Conservation (phyloP, 345 rosid genomes). For the Lepidium sativum region DNA sequence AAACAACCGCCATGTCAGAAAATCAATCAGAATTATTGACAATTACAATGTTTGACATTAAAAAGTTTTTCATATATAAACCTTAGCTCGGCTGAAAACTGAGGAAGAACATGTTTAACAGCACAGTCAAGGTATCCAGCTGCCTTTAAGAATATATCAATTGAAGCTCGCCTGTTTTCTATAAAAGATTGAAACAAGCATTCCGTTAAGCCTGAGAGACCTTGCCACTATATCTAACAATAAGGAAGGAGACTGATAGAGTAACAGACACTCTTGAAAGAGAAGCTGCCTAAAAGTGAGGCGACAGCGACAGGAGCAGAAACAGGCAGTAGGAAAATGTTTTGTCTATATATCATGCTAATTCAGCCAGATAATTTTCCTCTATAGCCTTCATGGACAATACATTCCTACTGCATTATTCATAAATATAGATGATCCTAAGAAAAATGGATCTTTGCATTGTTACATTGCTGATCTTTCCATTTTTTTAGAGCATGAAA, state of each 20-base stretch:
- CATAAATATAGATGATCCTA: neutral
- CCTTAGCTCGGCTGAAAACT: conserved; percentile 66
- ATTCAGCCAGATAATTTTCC: neutral
- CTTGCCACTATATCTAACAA: neutral
- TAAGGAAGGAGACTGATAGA: neutral
- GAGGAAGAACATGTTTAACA: conserved; percentile 79
- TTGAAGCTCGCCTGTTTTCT: conserved; percentile 81
- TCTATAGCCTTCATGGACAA: neutral
- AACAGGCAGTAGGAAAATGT: neutral
- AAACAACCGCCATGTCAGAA: neutral
- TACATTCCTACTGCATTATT: neutral
- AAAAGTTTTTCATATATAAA: conserved; percentile 23
- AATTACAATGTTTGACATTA: neutral
- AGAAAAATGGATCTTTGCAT: neutral
- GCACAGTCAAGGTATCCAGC: conserved; percentile 97
- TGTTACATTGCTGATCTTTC: neutral
- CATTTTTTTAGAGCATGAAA: neutral
- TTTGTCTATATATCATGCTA: neutral
- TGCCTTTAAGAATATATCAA: conserved; percentile 91
- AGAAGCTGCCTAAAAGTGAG: neutral
- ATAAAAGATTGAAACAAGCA: conserved; percentile 1
- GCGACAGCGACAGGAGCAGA: neutral
- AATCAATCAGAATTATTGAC: neutral
- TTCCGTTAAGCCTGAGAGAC: neutral
- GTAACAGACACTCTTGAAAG: neutral